Percentiles rank a stretch among this genome's conserved stretches.
phyloP scores from a whole-genome alignment of 208 protist species.

The Leishmania turanica region DNA sequence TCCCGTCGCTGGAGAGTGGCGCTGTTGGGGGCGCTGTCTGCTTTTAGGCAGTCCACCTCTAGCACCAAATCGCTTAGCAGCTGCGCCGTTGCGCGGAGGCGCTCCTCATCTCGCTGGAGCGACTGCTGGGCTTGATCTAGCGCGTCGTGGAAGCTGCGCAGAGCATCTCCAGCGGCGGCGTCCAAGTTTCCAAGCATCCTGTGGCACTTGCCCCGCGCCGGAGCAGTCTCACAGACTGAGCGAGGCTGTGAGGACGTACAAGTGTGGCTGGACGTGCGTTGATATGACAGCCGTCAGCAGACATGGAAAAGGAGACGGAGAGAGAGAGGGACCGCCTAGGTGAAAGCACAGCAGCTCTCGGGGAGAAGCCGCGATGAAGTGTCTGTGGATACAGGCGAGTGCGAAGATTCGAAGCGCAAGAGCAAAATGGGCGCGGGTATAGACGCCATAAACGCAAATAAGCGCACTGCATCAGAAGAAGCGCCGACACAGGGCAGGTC shows the following conservation, averaged over 20 bases:
- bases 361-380: neutral
- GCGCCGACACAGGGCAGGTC: neutral
- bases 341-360: neutral
- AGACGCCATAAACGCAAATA: neutral
- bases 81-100: slow-evolving; percentile 15
- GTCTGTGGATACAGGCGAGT: neutral
- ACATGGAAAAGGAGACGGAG: neutral
- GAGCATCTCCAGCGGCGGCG: slow-evolving; percentile 33
- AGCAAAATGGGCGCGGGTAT: neutral
- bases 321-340: neutral
- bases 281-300: neutral
- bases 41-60: slow-evolving; percentile 14
- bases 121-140: slow-evolving; percentile 37
- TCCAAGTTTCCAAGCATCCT: slow-evolving; percentile 47
- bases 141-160: slow-evolving; percentile 46
- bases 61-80: slow-evolving; percentile 20
- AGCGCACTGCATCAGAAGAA: neutral
- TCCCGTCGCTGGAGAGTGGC: slow-evolving; percentile 35
- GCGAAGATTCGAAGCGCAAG: neutral
- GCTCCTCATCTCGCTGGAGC: slow-evolving; percentile 45
- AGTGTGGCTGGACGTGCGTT: neutral
- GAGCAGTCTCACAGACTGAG: neutral
- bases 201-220: neutral
- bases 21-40: slow-evolving; percentile 19
- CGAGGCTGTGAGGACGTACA: neutral